Base-by-base conservation (phyloP, 1,284 basidiomycete genomes). In the Cutaneotrichosporon dermatis region DNA sequence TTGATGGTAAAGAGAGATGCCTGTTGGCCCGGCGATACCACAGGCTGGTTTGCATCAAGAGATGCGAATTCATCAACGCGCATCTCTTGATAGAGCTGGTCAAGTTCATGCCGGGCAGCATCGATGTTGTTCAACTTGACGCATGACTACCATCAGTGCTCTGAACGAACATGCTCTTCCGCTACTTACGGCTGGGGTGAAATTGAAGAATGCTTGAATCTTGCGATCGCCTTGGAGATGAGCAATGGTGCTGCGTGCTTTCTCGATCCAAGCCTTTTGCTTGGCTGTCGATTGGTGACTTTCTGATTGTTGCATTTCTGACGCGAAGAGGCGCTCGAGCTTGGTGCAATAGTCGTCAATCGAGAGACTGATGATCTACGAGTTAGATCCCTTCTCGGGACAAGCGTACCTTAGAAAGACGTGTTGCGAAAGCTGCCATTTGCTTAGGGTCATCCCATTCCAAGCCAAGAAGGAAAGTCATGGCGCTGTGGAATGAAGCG, bases 91-190 rank as follows among this genome's bases (percentile, higher is more conserved):
- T 98, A 99, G 82, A 99, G 88, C 68, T 88, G 89, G 75, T 99
- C 96, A 57, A 99, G 82, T 55, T 96, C 82, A 59, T 86, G 85
- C 10, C 94, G 85, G 1, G 94, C 93, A 2, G 91, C 88, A 69
- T 96, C 93, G 64, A 99, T 88, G 74, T 99, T 98, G 81, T 99
- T 99, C 51, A 99, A 83, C 79, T 97, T 98, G 70, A 99, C 91
- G 71, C 95, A 98, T 0, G 92, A 93, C 80, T 93, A 1, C 7
- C 4, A 10, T 10, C 37, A 33, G 36, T 36, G 16, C 36, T 35
- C 6, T 7, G 11, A 13, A 39, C 34, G 16, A 25, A 25, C 25
- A 25, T 25, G 25, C 25, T 25, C 25, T 25, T 25, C 25, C 25
- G 25, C 25, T 25, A 25, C 80, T 63, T 61, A 83, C 81, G n/a